Conservation (phyloP, 2,329 filamentous ascomycete genomes). For the Penicillium verrucosum region DNA sequence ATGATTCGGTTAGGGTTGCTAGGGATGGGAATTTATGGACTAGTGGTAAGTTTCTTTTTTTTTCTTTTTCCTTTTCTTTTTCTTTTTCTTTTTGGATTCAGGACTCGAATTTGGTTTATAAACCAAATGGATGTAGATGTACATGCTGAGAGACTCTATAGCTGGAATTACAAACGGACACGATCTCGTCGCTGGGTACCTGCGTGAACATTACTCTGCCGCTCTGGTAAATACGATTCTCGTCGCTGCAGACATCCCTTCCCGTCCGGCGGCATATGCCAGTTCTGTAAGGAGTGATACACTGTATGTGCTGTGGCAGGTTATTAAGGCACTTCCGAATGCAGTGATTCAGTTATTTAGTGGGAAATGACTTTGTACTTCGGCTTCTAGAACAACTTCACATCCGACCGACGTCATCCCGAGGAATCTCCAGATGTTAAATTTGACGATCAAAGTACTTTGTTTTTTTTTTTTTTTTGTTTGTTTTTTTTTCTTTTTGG, state of each 20-base stretch:
- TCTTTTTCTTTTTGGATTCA: background rate
- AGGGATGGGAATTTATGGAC: slow-evolving; percentile 28
- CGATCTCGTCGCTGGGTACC: slow-evolving; percentile 24
- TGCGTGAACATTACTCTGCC: slow-evolving; percentile 19
- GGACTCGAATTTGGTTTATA: background rate
- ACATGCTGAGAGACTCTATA: background rate
- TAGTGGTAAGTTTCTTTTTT: slow-evolving; percentile 15
- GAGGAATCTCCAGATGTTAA: background rate
- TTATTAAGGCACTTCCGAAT: slow-evolving; percentile 16
- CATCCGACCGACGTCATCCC: slow-evolving; percentile 6
- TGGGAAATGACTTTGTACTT: background rate
- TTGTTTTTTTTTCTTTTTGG: background rate
- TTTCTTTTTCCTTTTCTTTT: background rate
- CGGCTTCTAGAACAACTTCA: background rate
- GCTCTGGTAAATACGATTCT: slow-evolving; percentile 35
- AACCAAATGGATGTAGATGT: background rate
- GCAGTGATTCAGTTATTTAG: slow-evolving; percentile 5
- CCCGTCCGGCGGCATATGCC: slow-evolving; percentile 27
- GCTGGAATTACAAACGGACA: slow-evolving; percentile 29
- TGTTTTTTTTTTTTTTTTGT: too few relatives aligned
- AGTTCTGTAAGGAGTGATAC: slow-evolving; percentile 8
- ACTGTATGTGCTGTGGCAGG: slow-evolving; percentile 17
- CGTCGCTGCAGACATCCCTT: slow-evolving; percentile 33
- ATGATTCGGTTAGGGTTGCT: slow-evolving; percentile 17
- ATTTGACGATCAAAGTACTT: slow-evolving; percentile 4